A percentile compares a stretch with the other conserved stretches of the same genome.
These are phyloP conservation scores for Pseudognaphalium luteoalbum DNA, from an alignment of 129 eudicot genomes.

Conservation along the genomic window DNA sequence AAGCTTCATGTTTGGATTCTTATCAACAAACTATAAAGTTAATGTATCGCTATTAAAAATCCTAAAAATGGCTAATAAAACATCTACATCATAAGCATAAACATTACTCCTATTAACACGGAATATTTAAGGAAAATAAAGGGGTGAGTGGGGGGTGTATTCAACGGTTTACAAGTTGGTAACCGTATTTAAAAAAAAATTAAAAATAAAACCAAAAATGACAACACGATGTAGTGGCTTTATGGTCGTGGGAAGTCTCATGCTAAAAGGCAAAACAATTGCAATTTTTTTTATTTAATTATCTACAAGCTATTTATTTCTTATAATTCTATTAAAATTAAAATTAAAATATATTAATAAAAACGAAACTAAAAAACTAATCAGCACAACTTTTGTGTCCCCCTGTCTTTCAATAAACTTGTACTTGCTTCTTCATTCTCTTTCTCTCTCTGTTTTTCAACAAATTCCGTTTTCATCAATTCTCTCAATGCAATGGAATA, in stretches of 20 bases:
- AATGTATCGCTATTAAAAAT: too few species aligned
- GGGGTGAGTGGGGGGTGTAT: not conserved
- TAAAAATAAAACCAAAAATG: not conserved
- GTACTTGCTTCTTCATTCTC: constrained; percentile 1
- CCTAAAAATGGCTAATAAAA: too few species aligned
- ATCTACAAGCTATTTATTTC: not conserved
- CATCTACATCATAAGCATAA: too few species aligned
- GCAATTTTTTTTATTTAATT: constrained; percentile 28
- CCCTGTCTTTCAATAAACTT: constrained; percentile 18
- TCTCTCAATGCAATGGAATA: constrained; percentile 17
- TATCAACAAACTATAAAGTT: too few species aligned
- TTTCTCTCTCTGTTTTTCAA: constrained; percentile 15
- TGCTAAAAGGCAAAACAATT: constrained; percentile 40
- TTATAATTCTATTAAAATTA: too few species aligned
- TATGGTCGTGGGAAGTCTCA: constrained; percentile 43
- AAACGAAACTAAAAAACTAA: too few species aligned
- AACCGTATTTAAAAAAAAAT: constrained; percentile 11
- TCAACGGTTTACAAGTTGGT: constrained; percentile 22
- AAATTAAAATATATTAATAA: too few species aligned
- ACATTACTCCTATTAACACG: not conserved
- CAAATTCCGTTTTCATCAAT: constrained; percentile 1
- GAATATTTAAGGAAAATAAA: not conserved
- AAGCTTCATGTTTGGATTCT: too few species aligned
- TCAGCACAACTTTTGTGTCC: constrained; percentile 19
- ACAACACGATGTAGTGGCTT: constrained; percentile 38